Evolutionary conservation across 352 stramenopile genomes (phyloP), one percentile per base, ranked within the genome.

Genomic region (Pythium dissimile): DNA sequence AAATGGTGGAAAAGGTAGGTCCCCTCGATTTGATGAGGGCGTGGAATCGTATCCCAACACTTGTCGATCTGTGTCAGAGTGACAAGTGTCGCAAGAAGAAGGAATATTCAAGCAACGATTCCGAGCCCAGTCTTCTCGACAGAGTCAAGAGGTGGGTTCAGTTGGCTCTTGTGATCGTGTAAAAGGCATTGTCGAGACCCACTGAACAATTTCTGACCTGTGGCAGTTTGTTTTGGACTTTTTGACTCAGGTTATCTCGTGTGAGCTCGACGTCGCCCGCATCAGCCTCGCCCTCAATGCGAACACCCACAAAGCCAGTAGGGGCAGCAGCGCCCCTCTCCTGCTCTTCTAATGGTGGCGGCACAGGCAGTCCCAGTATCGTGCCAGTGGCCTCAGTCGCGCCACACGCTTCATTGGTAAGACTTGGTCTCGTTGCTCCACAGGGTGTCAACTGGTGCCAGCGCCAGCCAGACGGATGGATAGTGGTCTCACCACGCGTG

Each of bases 1-100:
- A 91, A 58, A 93, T 93, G 84, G 76, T 93, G 31, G 84, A 92
- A 35, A 93, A 92, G 77, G 71, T 68, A 45, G 27, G 46, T 24
- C 10, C 3, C 24, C 9, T 45, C 11, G 18, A 27, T 48, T 24
- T n/a, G 5, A 41, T 7, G 21, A 24, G 12, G 34, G 5, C 12
- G 34, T 41, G 16, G 34, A 15, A 20, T 41, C 5, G 13, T 41
- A n/a, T n/a, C 34, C 20, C 34, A 41, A 26, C 6, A 7, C 8
- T 11, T 46, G 44, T 37, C 21, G 31, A 39, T n/a, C n/a, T n/a
- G n/a, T 20, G 30, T 20, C 47, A 68, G 60, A 59, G 63, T 32
- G 54, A 68, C 35, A 54, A 51, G 27, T 54, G 41, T 16, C 51
- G 44, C 37, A 68, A 68, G 60, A 68, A 68, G 54, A 63, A 63